Evolutionary conservation across 768 basidiomycete species (phyloP).

Genomic region (Agaricus bisporus): DNA sequence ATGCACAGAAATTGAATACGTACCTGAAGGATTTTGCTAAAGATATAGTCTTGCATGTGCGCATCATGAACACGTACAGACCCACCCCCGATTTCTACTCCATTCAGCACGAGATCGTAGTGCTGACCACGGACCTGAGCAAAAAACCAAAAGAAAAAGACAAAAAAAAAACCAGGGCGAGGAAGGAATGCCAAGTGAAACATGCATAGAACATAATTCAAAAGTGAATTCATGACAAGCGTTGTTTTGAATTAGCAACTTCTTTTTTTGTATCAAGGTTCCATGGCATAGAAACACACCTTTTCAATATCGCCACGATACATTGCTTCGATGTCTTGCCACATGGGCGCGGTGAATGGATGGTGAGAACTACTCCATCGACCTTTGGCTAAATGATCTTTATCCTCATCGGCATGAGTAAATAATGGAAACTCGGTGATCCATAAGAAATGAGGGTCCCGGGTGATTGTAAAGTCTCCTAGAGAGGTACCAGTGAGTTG

Average conservation of each 20-base stretch:
- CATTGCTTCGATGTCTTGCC: constrained; percentile 76
- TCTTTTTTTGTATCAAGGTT: constrained; percentile 6
- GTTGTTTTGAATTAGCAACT: constrained; percentile 4
- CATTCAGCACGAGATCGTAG: constrained; percentile 93
- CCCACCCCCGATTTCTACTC: constrained; percentile 90
- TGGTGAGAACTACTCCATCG: constrained; percentile 93
- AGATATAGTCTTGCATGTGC: constrained; percentile 78
- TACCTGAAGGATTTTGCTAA: constrained; percentile 73
- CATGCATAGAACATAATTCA: not conserved
- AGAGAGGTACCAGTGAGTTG: constrained; percentile 11
- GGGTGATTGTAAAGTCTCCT: constrained; percentile 54
- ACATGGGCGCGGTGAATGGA: constrained; percentile 95
- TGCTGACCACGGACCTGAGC: constrained; percentile 86
- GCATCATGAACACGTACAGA: constrained; percentile 92
- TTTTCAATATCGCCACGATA: constrained; percentile 61
- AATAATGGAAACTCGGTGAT: constrained; percentile 95
- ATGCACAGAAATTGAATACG: constrained; percentile 12
- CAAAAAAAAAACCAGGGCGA: not conserved
- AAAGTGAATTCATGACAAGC: not conserved
- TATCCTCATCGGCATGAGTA: constrained; percentile 80
- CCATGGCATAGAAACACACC: constrained; percentile 26
- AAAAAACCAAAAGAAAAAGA: too few relatives aligned
- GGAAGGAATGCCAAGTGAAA: not conserved
- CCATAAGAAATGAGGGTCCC: constrained; percentile 84
- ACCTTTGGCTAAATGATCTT: constrained; percentile 78